Evolutionary conservation across 1,284 basidiomycete genomes (phyloP).

Genomic region (Ustilago tritici): DNA sequence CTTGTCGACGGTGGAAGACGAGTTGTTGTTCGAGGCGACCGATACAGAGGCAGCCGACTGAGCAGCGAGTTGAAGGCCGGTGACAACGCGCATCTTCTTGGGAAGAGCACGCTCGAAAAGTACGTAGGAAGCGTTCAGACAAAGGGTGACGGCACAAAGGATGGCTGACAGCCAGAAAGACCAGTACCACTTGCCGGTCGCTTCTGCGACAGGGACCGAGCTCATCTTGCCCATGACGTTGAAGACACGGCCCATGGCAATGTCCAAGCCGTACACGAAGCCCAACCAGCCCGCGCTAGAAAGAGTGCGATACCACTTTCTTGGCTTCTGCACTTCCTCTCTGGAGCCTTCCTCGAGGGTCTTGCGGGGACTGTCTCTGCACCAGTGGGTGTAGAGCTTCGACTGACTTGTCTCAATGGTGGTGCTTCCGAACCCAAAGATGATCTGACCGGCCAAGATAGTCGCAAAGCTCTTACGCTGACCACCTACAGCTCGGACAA

Average conservation of each 20-base stretch:
- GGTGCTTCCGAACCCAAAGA: slow-evolving; percentile 60
- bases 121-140: slow-evolving; percentile 67
- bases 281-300: slow-evolving; percentile 37
- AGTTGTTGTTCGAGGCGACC: slow-evolving; percentile 5
- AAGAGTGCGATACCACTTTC: slow-evolving; percentile 11
- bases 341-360: neutral
- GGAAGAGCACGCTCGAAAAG: slow-evolving; percentile 69
- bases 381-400: slow-evolving; percentile 64
- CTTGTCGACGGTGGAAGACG: slow-evolving; percentile 14
- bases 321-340: neutral
- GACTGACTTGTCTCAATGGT: slow-evolving; percentile 67
- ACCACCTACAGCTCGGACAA: slow-evolving; percentile 63
- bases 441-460: slow-evolving; percentile 62
- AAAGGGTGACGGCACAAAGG: slow-evolving; percentile 60
- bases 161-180: slow-evolving; percentile 70
- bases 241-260: slow-evolving; percentile 64
- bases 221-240: slow-evolving; percentile 56
- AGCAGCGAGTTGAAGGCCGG: slow-evolving; percentile 47
- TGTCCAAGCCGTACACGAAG: slow-evolving; percentile 66
- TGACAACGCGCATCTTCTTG: slow-evolving; percentile 56
- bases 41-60: neutral
- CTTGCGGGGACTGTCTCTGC: slow-evolving; percentile 11
- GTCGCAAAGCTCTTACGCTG: slow-evolving; percentile 39
- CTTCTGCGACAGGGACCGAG: slow-evolving; percentile 69
- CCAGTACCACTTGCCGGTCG: slow-evolving; percentile 70